Conservation (phyloP, 768 basidiomycete genomes). For the Fomitopsis pulvina region DNA sequence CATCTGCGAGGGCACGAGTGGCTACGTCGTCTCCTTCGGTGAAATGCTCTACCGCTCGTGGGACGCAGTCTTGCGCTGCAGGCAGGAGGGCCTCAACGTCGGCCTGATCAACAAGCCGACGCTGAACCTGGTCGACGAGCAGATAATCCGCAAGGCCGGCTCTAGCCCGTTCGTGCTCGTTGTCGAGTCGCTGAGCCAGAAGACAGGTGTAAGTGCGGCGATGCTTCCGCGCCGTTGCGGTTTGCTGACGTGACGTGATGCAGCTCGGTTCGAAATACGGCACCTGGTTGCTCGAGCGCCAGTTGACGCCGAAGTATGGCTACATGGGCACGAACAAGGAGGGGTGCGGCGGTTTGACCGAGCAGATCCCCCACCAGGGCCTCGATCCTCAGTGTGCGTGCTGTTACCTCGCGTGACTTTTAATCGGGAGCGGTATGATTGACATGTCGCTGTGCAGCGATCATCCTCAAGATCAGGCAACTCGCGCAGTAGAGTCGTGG, state of each 20-base stretch:
- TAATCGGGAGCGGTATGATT: background rate
- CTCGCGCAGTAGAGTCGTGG: conserved; percentile 24
- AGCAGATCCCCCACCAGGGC: conserved; percentile 79
- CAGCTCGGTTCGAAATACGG: conserved; percentile 78
- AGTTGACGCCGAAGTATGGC: conserved; percentile 71
- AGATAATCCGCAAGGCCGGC: conserved; percentile 72
- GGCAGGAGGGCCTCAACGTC: conserved; percentile 69
- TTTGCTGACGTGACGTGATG: background rate
- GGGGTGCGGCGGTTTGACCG: conserved; percentile 70
- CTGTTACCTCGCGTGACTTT: background rate
- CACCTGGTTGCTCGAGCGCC: conserved; percentile 80
- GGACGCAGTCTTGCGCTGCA: conserved; percentile 74
- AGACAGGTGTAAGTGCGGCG: conserved; percentile 57
- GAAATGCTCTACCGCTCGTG: conserved; percentile 82
- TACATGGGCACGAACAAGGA: conserved; percentile 80
- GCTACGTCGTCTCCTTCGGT: conserved; percentile 81
- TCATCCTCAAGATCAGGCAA: conserved; percentile 39
- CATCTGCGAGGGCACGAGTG: conserved; percentile 68
- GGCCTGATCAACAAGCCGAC: conserved; percentile 85
- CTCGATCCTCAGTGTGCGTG: conserved; percentile 71
- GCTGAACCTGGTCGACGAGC: conserved; percentile 78
- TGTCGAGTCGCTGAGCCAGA: conserved; percentile 82
- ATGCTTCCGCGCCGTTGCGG: background rate
- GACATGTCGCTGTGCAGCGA: conserved; percentile 26
- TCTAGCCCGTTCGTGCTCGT: conserved; percentile 72